Conservation (phyloP, 2,329 filamentous ascomycete species). For the Hansfordia pulvinata region DNA sequence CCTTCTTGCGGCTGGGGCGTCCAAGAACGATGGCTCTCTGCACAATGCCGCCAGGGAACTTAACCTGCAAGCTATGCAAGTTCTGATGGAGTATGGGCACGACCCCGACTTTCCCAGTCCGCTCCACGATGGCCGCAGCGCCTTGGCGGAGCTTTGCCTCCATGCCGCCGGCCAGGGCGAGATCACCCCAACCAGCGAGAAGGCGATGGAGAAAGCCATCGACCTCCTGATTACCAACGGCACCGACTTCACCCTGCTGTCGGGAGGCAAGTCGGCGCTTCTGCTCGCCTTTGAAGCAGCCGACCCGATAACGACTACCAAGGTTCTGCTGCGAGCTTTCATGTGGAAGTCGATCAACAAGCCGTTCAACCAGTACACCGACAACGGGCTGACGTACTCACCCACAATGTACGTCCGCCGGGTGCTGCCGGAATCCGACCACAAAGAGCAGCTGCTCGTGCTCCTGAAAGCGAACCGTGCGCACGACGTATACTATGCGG, state of each 20-base stretch:
- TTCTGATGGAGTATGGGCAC: constrained; percentile 45
- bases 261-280: constrained; percentile 43
- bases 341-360: constrained; percentile 54
- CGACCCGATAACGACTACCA: constrained; percentile 40
- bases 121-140: constrained; percentile 47
- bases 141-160: constrained; percentile 49
- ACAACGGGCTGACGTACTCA: constrained; percentile 44
- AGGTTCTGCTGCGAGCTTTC: constrained; percentile 45
- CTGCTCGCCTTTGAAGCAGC: constrained; percentile 44
- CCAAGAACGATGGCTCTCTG: constrained; percentile 50
- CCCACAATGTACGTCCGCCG: constrained; percentile 47
- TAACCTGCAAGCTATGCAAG: constrained; percentile 38
- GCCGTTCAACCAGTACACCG: constrained; percentile 38
- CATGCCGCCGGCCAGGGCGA: constrained; percentile 33
- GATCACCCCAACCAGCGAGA: constrained; percentile 31
- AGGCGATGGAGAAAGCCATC: constrained; percentile 43
- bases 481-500: constrained; percentile 39
- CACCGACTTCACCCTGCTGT: constrained; percentile 40
- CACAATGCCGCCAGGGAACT: constrained; percentile 50
- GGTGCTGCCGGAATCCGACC: constrained; percentile 24
- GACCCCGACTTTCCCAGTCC: constrained; percentile 52
- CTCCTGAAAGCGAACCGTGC: constrained; percentile 38
- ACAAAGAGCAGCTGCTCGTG: constrained; percentile 25
- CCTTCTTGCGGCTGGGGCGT: constrained; percentile 40
- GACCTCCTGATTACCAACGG: constrained; percentile 39